Percentiles rank a stretch among this genome's conserved stretches.
These are phyloP conservation scores for Paspalum notatum DNA, from an alignment of 176 grass and related monocot genomes.

Conservation along the genomic window DNA sequence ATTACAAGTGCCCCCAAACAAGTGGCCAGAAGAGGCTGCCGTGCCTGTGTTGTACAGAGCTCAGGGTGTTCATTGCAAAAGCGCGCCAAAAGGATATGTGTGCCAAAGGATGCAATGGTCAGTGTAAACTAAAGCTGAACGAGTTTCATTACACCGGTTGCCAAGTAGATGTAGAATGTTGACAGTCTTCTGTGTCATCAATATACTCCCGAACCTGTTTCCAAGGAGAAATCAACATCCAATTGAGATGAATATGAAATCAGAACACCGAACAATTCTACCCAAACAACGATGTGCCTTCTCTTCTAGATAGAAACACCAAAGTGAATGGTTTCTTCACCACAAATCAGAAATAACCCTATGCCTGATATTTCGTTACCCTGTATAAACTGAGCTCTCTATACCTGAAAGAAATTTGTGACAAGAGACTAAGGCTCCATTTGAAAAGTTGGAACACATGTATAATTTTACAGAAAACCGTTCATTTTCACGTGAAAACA, in stretches of 20 bases:
- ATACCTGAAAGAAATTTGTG: neutral
- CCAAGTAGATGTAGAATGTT: slow-evolving; percentile 80
- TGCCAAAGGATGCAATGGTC: slow-evolving; percentile 76
- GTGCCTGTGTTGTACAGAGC: slow-evolving; percentile 32
- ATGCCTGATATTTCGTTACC: neutral
- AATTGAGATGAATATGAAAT: slow-evolving; percentile 8
- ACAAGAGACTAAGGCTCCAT: no score
- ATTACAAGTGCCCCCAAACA: slow-evolving; percentile 67
- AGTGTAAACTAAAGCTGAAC: slow-evolving; percentile 93
- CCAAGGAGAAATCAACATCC: slow-evolving; percentile 29
- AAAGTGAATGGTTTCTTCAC: slow-evolving; percentile 1
- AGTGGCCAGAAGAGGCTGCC: slow-evolving; percentile 76
- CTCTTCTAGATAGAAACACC: neutral
- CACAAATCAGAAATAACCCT: slow-evolving; percentile 27
- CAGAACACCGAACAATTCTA: slow-evolving; percentile 5
- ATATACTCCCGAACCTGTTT: slow-evolving; percentile 86
- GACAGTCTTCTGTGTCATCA: slow-evolving; percentile 96
- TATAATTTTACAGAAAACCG: no score
- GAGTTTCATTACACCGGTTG: slow-evolving; percentile 85
- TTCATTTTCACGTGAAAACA: no score
- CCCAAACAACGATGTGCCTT: slow-evolving; percentile 2
- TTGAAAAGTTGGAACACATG: no score
- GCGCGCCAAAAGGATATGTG: no score
- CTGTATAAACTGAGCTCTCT: slow-evolving; percentile 1
- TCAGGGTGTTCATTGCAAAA: slow-evolving; percentile 86